Evolutionary conservation across 164 flowering plant species (phyloP).

Genomic region (Platanus orientalis): DNA sequence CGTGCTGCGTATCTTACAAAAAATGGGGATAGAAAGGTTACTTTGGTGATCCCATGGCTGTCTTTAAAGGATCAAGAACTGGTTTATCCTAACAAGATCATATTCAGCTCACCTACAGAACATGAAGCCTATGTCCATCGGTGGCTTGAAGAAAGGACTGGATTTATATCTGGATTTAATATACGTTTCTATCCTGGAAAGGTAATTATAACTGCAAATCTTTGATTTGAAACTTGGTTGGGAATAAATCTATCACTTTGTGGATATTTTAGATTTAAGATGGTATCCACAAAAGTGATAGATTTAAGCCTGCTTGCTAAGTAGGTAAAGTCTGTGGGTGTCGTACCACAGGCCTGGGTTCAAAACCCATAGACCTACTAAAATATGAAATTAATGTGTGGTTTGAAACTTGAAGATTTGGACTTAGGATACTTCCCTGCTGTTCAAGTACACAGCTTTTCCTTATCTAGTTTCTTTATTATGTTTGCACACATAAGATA

Average conservation of each 20-base stretch:
- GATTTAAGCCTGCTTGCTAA: no score
- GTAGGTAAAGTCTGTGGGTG: no score
- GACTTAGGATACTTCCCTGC: background rate
- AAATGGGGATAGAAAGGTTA: constrained; percentile 57
- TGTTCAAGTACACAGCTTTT: background rate
- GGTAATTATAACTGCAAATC: constrained; percentile 34
- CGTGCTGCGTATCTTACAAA: constrained; percentile 93
- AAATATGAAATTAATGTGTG: background rate
- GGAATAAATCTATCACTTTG: background rate
- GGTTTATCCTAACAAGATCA: constrained; percentile 61
- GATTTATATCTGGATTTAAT: constrained; percentile 44
- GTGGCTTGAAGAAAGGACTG: constrained; percentile 85
- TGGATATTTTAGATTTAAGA: no score
- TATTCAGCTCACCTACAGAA: constrained; percentile 59
- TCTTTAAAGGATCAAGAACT: constrained; percentile 67
- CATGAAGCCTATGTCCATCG: constrained; percentile 68
- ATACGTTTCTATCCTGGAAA: constrained; percentile 84
- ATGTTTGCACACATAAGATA: background rate
- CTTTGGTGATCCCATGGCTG: constrained; percentile 92
- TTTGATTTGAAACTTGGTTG: background rate
- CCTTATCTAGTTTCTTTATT: background rate
- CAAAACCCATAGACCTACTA: no score
- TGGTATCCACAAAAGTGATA: no score
- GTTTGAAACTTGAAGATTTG: background rate
- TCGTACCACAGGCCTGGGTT: no score